These are phyloP conservation scores for Viola pubescens DNA, from an alignment of 441 rosid genomes.

Conservation along the genomic window DNA sequence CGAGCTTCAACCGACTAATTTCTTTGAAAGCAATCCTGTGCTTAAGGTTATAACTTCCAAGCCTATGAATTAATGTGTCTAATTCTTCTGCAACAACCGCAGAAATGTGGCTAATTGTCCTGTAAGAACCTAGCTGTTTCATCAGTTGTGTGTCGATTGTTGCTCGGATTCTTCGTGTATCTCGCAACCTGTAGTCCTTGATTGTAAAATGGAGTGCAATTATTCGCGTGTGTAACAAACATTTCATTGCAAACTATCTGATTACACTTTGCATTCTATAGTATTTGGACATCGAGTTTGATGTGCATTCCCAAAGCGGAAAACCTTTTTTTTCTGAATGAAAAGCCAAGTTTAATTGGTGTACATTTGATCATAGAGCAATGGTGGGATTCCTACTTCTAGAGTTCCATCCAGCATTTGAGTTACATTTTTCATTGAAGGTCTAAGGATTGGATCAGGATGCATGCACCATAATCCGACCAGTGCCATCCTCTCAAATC, in stretches of 20 bases:
- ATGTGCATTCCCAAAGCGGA: background rate
- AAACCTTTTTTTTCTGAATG: background rate
- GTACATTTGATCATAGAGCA: constrained; percentile 8
- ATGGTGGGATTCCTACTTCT: constrained; percentile 25
- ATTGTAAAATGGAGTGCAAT: background rate
- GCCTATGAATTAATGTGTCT: background rate
- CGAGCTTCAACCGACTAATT: constrained; percentile 49
- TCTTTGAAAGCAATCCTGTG: constrained; percentile 46
- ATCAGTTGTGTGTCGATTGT: background rate
- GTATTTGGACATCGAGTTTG: background rate
- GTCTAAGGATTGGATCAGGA: constrained; percentile 24
- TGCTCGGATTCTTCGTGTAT: background rate
- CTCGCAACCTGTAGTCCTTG: background rate
- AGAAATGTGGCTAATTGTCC: background rate
- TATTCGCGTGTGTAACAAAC: background rate
- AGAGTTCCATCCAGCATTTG: constrained; percentile 33
- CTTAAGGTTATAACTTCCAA: constrained; percentile 24
- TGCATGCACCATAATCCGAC: constrained; percentile 38
- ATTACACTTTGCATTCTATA: background rate
- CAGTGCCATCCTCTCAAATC: constrained; percentile 27
- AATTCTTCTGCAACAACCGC: constrained; percentile 6
- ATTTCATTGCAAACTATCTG: background rate
- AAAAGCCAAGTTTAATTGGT: background rate
- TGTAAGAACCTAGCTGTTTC: background rate
- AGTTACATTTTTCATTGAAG: constrained; percentile 25